Base-by-base conservation (phyloP, 495 filamentous ascomycete genomes). In the Achaetomiella virescens region DNA sequence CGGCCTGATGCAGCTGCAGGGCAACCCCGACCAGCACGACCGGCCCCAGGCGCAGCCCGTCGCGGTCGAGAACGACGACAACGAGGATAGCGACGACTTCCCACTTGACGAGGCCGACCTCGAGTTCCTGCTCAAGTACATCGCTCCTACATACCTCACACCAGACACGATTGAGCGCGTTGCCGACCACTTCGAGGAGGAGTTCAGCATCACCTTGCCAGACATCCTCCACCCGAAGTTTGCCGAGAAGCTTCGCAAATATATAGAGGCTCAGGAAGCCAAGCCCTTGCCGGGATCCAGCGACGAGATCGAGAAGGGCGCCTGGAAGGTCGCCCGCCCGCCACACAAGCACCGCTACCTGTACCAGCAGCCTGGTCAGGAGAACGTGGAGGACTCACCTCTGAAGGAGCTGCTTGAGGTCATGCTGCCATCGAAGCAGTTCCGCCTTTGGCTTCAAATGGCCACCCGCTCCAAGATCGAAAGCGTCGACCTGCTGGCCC, bases 281-380 rank as follows among this genome's bases (percentile, higher is more conserved):
- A 63, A 68, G 9, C 49, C 66, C n/a, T 54, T 79, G 24, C 73
- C 71, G 14, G 66, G 68, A 21, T 73, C 72, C 25, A 80, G 75
- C 35, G 63, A 73, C 2, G 81, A 83, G 53, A 83, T 89, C 51
- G 79, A 88, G 57, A 76, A 78, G 46, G 66, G 71, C 4, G 72
- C 75, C 8, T 92, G 88, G 88, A 80, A 79, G 38, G 85, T 93
- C 14, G 88, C 93, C 20, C 78, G 83, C 14, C 93, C 93, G 31
- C 93, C 93, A 2, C 91, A 97, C 72, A 99, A 97, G 71, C 91
- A 96, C 62, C 89, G 91, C 4, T 99, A 86, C 72, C 72, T 95
- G 11, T 99, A 89, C 71, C 81, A 88, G 38, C 82, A 90, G 54
- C 64, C 62, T n/a, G 59, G 63, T 8, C 53, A 42, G 17, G 27